A percentile compares a stretch with the other conserved stretches of the same genome.
phyloP scores from a whole-genome alignment of 371 early-diverging fungal genomes.

The Synchytrium microbalum region DNA sequence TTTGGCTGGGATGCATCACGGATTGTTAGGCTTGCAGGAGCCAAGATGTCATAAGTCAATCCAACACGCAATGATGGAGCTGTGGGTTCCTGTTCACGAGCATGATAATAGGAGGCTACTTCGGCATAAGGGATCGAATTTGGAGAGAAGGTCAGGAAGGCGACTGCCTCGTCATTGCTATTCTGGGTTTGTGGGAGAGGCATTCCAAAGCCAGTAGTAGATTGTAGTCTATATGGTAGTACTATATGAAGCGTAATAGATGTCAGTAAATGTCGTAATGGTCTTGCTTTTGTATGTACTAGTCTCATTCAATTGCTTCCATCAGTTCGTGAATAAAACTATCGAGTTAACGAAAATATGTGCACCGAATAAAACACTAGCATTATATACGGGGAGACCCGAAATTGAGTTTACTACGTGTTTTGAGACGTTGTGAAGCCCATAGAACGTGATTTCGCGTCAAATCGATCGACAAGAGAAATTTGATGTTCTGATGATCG shows the following conservation, averaged over 20 bases:
- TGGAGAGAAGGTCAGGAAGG: constrained; percentile 27
- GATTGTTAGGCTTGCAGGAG: constrained; percentile 19
- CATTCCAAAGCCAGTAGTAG: not conserved
- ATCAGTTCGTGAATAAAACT: too few relatives aligned
- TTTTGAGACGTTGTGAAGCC: too few relatives aligned
- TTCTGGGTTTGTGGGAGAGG: not conserved
- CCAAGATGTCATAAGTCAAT: constrained; percentile 19
- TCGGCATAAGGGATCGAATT: constrained; percentile 30
- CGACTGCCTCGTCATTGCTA: not conserved
- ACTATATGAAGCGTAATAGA: not conserved
- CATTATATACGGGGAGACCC: too few relatives aligned
- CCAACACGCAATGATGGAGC: constrained; percentile 20
- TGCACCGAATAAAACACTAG: too few relatives aligned
- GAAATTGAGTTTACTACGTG: too few relatives aligned
- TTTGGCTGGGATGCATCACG: constrained; percentile 11
- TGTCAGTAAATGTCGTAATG: too few relatives aligned
- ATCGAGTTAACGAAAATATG: too few relatives aligned
- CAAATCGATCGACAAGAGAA: too few relatives aligned
- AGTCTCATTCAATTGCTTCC: too few relatives aligned
- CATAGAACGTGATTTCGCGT: too few relatives aligned
- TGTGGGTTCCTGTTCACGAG: constrained; percentile 2
- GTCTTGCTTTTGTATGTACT: too few relatives aligned
- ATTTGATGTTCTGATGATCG: too few relatives aligned
- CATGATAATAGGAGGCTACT: constrained; percentile 25
- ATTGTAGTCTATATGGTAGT: not conserved